Conservation (phyloP, 2,329 filamentous ascomycete species). For the Cryoendolithus antarcticus region DNA sequence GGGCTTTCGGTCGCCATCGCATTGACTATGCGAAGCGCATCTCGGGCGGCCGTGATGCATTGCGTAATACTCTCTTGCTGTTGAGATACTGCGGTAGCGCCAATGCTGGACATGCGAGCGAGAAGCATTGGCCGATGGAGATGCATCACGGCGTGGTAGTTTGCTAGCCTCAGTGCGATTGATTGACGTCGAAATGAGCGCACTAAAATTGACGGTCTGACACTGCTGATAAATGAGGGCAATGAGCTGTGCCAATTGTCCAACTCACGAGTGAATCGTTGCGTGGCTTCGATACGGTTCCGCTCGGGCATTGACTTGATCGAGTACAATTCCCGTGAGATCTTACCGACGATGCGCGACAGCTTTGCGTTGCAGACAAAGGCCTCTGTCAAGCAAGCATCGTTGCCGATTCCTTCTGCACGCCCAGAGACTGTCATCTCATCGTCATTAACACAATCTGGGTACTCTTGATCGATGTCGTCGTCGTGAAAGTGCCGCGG, state of each 20-base stretch:
- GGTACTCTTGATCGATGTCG: constrained; percentile 51
- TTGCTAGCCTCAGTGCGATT: constrained; percentile 21
- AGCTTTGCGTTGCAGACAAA: constrained; percentile 35
- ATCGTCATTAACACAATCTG: constrained; percentile 43
- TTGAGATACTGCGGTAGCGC: background rate
- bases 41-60: constrained; percentile 4
- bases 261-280: constrained; percentile 28
- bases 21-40: constrained; percentile 21
- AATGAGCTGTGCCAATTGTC: constrained; percentile 22
- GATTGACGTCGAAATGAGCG: constrained; percentile 29
- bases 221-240: constrained; percentile 32
- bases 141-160: constrained; percentile 25
- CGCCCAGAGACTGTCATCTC: no score
- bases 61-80: constrained; percentile 3
- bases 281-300: constrained; percentile 27
- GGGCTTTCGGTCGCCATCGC: constrained; percentile 25
- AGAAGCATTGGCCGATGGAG: constrained; percentile 23
- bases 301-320: constrained; percentile 22
- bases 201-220: constrained; percentile 35
- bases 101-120: background rate
- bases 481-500: constrained; percentile 50
- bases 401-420: constrained; percentile 13
- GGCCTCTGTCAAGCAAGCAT: constrained; percentile 41
- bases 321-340: constrained; percentile 22
- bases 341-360: constrained; percentile 20